Conservation (phyloP, 352 stramenopile genomes). For the Globisporangium polare region DNA sequence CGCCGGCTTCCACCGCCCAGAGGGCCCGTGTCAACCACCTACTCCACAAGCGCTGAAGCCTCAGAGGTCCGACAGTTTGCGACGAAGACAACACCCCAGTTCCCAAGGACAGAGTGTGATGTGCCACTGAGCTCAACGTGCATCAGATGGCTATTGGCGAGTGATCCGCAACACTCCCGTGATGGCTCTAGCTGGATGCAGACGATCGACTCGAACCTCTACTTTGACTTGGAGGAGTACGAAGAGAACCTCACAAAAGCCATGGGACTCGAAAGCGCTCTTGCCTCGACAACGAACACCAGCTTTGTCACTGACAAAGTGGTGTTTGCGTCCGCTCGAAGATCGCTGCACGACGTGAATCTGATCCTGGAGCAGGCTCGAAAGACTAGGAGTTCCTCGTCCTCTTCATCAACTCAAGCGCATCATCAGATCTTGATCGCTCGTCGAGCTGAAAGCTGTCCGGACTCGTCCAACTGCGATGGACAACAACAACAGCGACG, state of each 20-base stretch:
- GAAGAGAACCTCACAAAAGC: constrained; percentile 22
- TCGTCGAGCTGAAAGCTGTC: background rate
- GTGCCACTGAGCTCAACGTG: constrained; percentile 29
- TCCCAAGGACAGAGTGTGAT: constrained; percentile 29
- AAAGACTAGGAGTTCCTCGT: background rate
- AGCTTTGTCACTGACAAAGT: constrained; percentile 9
- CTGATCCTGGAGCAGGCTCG: constrained; percentile 3
- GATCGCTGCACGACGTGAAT: background rate
- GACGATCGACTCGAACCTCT: constrained; percentile 28
- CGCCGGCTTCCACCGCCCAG: constrained; percentile 15
- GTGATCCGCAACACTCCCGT: background rate
- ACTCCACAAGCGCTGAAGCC: background rate
- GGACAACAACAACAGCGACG: background rate
- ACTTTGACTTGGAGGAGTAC: constrained; percentile 35
- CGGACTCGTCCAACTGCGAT: background rate
- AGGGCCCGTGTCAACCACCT: background rate
- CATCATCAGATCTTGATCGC: background rate
- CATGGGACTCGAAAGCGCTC: constrained; percentile 2
- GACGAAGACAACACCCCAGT: constrained; percentile 21
- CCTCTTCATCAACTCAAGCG: background rate
- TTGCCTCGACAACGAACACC: constrained; percentile 6
- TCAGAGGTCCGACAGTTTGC: constrained; percentile 26
- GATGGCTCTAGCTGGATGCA: background rate
- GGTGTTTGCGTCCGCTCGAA: background rate
- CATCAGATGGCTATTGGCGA: constrained; percentile 30